These are phyloP conservation scores for Crithidia sp. DNA, from an alignment of 208 protist species.

Conservation along the genomic window DNA sequence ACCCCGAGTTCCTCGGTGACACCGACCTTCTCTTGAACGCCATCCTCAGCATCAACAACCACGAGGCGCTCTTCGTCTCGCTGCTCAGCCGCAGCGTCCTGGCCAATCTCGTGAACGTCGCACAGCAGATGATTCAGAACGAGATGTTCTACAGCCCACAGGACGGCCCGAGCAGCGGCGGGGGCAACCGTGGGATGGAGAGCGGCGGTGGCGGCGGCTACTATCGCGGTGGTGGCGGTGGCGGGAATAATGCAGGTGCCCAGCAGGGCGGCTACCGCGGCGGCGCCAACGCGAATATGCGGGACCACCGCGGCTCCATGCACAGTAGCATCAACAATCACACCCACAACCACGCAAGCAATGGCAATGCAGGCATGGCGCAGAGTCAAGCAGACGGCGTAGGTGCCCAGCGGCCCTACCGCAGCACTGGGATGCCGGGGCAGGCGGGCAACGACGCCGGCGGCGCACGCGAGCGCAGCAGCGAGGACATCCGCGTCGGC, in stretches of 20 bases:
- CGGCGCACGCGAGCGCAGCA: conserved; percentile 20
- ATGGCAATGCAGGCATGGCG: background rate
- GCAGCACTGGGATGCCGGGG: conserved; percentile 17
- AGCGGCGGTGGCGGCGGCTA: conserved; percentile 4
- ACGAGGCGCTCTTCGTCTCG: conserved; percentile 50
- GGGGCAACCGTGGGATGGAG: background rate
- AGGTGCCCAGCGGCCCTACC: conserved; percentile 24
- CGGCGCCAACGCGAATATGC: conserved; percentile 6
- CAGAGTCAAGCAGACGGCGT: conserved; percentile 16
- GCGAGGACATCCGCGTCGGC: conserved; percentile 18
- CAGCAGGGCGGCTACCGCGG: conserved; percentile 23
- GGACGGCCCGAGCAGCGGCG: conserved; percentile 16
- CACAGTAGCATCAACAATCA: conserved; percentile 7
- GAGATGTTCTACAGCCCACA: conserved; percentile 22
- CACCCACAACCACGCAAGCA: background rate
- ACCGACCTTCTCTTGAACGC: conserved; percentile 40
- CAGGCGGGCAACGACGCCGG: conserved; percentile 3
- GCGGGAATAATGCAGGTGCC: background rate
- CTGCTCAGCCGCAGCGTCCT: conserved; percentile 48
- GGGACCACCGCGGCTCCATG: conserved; percentile 15
- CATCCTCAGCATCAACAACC: conserved; percentile 36
- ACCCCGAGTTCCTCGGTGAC: conserved; percentile 36
- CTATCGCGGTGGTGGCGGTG: conserved; percentile 8
- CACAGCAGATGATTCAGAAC: conserved; percentile 40
- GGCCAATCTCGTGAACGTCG: conserved; percentile 44